Percentiles rank a stretch among this genome's conserved stretches.
Evolutionary conservation across 1,139 yeast species (phyloP).

Genomic region (Geotrichum reessii): DNA sequence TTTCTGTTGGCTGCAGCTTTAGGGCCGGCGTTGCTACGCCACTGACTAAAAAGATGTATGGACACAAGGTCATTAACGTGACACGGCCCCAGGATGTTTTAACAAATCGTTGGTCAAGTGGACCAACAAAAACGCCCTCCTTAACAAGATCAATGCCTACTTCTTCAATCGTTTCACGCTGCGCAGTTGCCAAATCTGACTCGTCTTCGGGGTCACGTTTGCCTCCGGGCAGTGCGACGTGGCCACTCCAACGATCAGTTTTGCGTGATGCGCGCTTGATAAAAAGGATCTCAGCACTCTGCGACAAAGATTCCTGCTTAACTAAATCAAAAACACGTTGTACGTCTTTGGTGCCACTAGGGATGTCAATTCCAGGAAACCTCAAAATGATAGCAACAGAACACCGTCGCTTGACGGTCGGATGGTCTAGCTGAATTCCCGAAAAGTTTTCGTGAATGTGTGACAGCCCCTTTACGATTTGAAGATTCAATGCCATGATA

Average conservation of each 20-base stretch:
- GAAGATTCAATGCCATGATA: constrained; percentile 2
- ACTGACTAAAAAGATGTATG: constrained; percentile 33
- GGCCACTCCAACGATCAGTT: constrained; percentile 42
- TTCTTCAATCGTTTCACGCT: constrained; percentile 38
- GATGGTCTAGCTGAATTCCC: constrained; percentile 20
- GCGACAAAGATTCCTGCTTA: background rate
- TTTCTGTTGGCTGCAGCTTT: constrained; percentile 34
- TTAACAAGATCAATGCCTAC: constrained; percentile 36
- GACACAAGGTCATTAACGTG: constrained; percentile 36
- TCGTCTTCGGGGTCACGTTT: constrained; percentile 36
- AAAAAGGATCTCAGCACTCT: constrained; percentile 33
- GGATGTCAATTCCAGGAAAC: constrained; percentile 22
- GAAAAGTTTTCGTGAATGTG: constrained; percentile 18
- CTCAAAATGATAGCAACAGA: constrained; percentile 27
- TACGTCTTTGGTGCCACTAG: background rate
- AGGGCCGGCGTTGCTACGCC: constrained; percentile 24
- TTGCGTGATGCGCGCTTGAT: constrained; percentile 36
- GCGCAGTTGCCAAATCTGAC: constrained; percentile 34
- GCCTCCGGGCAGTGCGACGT: constrained; percentile 42
- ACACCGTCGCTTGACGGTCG: constrained; percentile 22
- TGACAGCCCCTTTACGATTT: constrained; percentile 21
- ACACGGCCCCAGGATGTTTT: constrained; percentile 36
- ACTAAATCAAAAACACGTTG: constrained; percentile 6
- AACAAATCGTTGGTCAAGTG: constrained; percentile 36
- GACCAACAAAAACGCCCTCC: constrained; percentile 32